Percentiles rank a stretch among this genome's conserved stretches.
These are phyloP conservation scores for Lipomyces sp. DNA, from an alignment of 805 yeast species.

Conservation along the genomic window DNA sequence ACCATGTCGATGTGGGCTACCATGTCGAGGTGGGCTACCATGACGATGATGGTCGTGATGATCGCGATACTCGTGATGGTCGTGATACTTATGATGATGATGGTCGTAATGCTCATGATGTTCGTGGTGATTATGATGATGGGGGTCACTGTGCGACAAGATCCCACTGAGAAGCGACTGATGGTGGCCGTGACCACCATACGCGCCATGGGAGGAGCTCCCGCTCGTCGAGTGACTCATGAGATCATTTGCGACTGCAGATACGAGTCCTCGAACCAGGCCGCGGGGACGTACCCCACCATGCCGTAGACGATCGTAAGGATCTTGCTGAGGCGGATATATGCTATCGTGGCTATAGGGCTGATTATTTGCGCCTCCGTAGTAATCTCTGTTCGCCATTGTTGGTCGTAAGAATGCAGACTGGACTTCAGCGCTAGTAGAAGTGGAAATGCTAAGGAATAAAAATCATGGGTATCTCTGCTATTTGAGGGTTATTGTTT, in stretches of 20 bases:
- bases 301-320: slow-evolving; percentile 32
- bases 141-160: too few species aligned
- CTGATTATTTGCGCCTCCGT: slow-evolving; percentile 24
- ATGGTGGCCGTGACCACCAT: too few species aligned
- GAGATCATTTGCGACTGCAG: slow-evolving; percentile 29
- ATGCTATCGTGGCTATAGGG: neutral
- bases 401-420: neutral
- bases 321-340: slow-evolving; percentile 23
- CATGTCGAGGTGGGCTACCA: too few species aligned
- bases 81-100: too few species aligned
- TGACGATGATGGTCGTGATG: too few species aligned
- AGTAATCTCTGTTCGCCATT: slow-evolving; percentile 23
- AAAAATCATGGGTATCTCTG: too few species aligned
- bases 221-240: slow-evolving; percentile 33
- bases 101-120: too few species aligned
- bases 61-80: too few species aligned
- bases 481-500: too few species aligned
- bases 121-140: too few species aligned
- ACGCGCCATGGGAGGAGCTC: slow-evolving; percentile 22
- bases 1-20: too few species aligned
- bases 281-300: slow-evolving; percentile 33
- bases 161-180: too few species aligned
- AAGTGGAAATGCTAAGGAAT: neutral
- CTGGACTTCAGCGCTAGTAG: neutral
- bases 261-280: slow-evolving; percentile 26